Conservation (phyloP, 306 rosid genomes). For the Lupinus albus region DNA sequence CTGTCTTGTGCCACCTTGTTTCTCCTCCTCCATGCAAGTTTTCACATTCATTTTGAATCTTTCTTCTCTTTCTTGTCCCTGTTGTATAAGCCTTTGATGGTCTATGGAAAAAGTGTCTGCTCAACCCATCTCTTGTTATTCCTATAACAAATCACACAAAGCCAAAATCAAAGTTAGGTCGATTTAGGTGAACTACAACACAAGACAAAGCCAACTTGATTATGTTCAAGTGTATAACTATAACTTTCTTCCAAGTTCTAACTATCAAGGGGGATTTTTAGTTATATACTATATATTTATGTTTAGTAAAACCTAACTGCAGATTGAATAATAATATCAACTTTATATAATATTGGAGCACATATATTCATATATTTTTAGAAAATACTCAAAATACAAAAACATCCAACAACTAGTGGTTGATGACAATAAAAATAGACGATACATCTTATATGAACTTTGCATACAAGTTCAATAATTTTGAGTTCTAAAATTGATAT, state of each 20-base stretch:
- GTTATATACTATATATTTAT: not conserved
- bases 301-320: not conserved
- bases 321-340: not conserved
- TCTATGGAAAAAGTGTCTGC: slow-evolving; percentile 93
- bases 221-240: not conserved
- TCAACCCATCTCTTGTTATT: slow-evolving; percentile 89
- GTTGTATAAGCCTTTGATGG: slow-evolving; percentile 99
- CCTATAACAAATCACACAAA: slow-evolving; percentile 42
- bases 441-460: no score
- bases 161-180: slow-evolving; percentile 59
- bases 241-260: not conserved
- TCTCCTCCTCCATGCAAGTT: slow-evolving; percentile 76
- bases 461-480: no score
- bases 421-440: no score
- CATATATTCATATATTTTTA: no score
- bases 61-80: slow-evolving; percentile 93
- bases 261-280: slow-evolving; percentile 17
- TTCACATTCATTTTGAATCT: slow-evolving; percentile 84
- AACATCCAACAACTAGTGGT: no score
- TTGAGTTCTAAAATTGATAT: no score
- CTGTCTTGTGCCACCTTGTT: slow-evolving; percentile 98
- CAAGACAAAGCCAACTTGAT: not conserved
- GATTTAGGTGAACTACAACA: slow-evolving; percentile 57
- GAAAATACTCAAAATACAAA: no score
- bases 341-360: not conserved